Conservation (phyloP, 768 basidiomycete genomes). For the Calocybe cyanea region DNA sequence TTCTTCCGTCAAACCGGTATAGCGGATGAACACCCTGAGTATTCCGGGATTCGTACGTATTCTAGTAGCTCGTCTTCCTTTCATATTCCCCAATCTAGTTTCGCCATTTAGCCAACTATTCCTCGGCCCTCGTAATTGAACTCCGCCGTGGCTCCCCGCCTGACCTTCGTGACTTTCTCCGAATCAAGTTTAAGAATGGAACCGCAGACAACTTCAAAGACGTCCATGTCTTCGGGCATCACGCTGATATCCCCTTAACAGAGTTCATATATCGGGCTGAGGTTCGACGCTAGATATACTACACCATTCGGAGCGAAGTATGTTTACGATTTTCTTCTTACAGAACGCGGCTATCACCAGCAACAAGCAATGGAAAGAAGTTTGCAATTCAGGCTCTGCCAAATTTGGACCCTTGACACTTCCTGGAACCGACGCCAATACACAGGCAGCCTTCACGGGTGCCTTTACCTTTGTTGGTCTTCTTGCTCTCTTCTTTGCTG, state of each 20-base stretch:
- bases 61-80: background rate
- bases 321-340: background rate
- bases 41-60: constrained; percentile 62
- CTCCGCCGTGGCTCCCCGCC: constrained; percentile 72
- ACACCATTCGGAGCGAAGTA: background rate
- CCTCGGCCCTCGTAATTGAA: constrained; percentile 74
- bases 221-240: constrained; percentile 71
- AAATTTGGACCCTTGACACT: constrained; percentile 22
- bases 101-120: constrained; percentile 56
- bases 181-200: constrained; percentile 85
- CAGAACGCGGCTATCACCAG: constrained; percentile 51
- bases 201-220: constrained; percentile 60
- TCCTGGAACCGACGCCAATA: constrained; percentile 16
- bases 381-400: constrained; percentile 32
- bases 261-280: constrained; percentile 83
- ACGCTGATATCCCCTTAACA: constrained; percentile 73
- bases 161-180: constrained; percentile 76
- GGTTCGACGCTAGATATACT: constrained; percentile 35
- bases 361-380: constrained; percentile 52
- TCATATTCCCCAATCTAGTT: background rate
- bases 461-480: constrained; percentile 36
- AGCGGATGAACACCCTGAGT: constrained; percentile 50
- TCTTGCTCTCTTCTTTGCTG: constrained; percentile 32
- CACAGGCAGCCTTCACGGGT: constrained; percentile 31
- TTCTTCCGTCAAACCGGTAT: constrained; percentile 78